A percentile compares a stretch with the other conserved stretches of the same genome.
Evolutionary conservation across 495 filamentous ascomycete species (phyloP).

Genomic region (Hypoxylon lenormandii): DNA sequence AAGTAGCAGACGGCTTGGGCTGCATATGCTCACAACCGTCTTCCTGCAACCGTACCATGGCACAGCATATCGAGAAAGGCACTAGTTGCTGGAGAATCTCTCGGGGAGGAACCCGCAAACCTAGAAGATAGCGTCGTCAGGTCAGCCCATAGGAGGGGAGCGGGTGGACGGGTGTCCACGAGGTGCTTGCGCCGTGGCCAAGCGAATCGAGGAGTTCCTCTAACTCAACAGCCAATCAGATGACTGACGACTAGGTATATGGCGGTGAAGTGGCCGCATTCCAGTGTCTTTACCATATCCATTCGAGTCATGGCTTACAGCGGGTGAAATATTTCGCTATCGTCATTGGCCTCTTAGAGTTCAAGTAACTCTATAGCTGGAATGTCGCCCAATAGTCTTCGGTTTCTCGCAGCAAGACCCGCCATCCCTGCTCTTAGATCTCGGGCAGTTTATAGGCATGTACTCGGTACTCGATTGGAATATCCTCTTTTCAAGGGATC

Average conservation of each 20-base stretch:
- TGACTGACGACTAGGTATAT: constrained; percentile 14
- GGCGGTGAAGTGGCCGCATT: constrained; percentile 33
- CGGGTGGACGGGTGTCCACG: constrained; percentile 13
- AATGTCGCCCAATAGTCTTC: constrained; percentile 7
- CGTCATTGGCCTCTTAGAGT: constrained; percentile 7
- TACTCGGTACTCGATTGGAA: constrained; percentile 8
- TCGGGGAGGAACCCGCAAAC: constrained; percentile 11
- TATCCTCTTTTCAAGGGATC: constrained; percentile 3
- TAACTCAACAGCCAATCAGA: constrained; percentile 23
- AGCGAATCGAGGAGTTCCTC: constrained; percentile 19
- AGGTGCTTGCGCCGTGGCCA: constrained; percentile 10
- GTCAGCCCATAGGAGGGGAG: constrained; percentile 5
- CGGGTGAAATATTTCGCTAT: constrained; percentile 12
- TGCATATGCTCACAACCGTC: constrained; percentile 22
- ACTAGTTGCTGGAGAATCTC: constrained; percentile 36
- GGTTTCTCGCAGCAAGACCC: constrained; percentile 15
- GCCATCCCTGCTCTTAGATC: constrained; percentile 17
- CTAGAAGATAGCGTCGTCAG: neutral
- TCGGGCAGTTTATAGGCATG: constrained; percentile 17
- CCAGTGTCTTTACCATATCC: neutral
- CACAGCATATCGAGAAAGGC: constrained; percentile 17
- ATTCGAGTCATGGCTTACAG: constrained; percentile 15
- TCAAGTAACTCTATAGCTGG: constrained; percentile 4
- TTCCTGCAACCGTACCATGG: constrained; percentile 19
- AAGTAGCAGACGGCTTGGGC: neutral